Evolutionary conservation across 1,284 basidiomycete species (phyloP), one percentile per base, ranked within the genome.

Genomic region (Xerocomus minutiporus): DNA sequence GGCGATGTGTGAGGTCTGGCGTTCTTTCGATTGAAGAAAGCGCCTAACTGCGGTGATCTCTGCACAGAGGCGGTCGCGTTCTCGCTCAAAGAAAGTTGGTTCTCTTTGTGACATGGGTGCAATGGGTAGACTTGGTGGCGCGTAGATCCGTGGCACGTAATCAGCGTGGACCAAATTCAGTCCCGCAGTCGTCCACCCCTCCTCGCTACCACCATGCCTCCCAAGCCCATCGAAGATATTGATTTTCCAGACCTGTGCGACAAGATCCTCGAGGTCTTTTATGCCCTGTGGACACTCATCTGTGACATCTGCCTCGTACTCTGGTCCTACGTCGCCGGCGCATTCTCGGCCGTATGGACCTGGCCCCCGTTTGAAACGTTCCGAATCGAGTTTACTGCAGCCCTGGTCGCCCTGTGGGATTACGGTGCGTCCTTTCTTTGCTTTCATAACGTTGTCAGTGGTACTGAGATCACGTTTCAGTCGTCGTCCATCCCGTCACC

Each of bases 71-170:
- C 79, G 77, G 56, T 91, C 85, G 54, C 90, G 81, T 65, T 93
- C 90, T 56, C 78, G 78, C 40, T 90, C 86, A 57, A 92, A 93
- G 70, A 88, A 91, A 1, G 80, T 70, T 5, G 68, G 64, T 28
- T 84, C 81, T 55, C 66, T 66, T 57, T 76, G 75, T 23, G 73
- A 75, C 73, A 69, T 75, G 7, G 15, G 39, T n/a, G 4, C 32
- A 34, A 34, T 20, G 20, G 20, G 13, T 34, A 11, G 32, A 34
- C 6, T 34, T 15, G 13, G 29, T 32, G 31, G 12, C 31, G 31
- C 31, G 20, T 20, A 13, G 31, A 32, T 13, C 12, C 31, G 31
- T 5, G 9, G 31, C 32, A 34, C 32, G 11, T 8, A 8, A 23
- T 39, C 17, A 39, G 17, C 38, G 32, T 15, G 32, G 32, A 15